Evolutionary conservation across 202 grass and related monocot genomes (phyloP).

Genomic region (Sporobolus alterniflorus): DNA sequence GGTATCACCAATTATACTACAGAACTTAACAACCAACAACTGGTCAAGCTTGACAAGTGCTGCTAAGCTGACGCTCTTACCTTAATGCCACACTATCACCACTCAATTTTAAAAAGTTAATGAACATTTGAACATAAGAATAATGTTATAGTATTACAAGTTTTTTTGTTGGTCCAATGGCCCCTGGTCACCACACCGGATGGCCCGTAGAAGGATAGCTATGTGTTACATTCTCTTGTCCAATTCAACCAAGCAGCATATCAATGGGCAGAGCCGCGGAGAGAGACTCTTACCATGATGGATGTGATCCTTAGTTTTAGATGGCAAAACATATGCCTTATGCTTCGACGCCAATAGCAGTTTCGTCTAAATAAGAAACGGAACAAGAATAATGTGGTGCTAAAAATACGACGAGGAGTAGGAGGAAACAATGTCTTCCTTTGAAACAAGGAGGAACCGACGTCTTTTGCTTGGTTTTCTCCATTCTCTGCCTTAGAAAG

Average conservation of each 20-base stretch:
- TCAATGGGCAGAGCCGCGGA: not conserved
- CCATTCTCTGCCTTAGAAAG: not conserved
- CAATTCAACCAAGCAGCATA: slow-evolving; percentile 35
- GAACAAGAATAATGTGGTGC: not conserved
- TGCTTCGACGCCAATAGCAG: not conserved
- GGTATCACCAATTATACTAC: too few species aligned
- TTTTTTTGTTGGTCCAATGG: not conserved
- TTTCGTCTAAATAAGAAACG: not conserved
- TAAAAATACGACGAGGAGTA: not conserved
- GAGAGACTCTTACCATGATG: slow-evolving; percentile 13
- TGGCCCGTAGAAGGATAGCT: slow-evolving; percentile 13
- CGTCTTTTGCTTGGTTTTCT: not conserved
- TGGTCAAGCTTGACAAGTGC: slow-evolving; percentile 44
- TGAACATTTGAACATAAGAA: slow-evolving; percentile 12
- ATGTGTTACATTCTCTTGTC: not conserved
- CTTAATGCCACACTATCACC: not conserved
- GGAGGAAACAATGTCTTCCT: not conserved
- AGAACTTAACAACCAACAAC: not conserved
- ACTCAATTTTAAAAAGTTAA: not conserved
- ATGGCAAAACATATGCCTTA: not conserved
- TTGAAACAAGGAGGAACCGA: not conserved
- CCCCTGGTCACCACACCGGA: not conserved
- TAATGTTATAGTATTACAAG: not conserved
- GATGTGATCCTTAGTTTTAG: slow-evolving; percentile 22
- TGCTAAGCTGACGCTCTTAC: not conserved